Evolutionary conservation across 495 filamentous ascomycete genomes (phyloP).

Genomic region (Xylaria castorea): DNA sequence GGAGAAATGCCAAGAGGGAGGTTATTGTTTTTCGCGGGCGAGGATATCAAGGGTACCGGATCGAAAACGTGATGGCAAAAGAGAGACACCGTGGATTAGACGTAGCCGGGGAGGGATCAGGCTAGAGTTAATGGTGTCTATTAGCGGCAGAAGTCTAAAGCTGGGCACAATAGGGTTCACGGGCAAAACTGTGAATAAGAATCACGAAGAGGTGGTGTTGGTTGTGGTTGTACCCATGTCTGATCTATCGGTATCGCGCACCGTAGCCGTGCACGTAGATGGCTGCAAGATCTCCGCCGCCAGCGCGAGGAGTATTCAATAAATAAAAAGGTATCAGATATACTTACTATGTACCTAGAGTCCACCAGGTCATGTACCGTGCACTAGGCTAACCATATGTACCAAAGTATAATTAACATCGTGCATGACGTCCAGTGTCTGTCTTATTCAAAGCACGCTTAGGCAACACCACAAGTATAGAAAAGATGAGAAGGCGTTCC

Average conservation of each 20-base stretch:
- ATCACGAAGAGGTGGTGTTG: slow-evolving; percentile 9
- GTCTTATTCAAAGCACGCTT: neutral
- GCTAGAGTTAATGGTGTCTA: slow-evolving; percentile 5
- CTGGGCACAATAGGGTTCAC: slow-evolving; percentile 17
- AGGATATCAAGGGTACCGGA: neutral
- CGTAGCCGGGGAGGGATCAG: slow-evolving; percentile 13
- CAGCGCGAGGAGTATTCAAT: neutral
- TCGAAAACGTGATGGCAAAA: slow-evolving; percentile 4
- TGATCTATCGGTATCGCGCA: neutral
- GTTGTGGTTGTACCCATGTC: neutral
- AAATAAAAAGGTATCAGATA: neutral
- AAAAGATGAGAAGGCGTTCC: neutral
- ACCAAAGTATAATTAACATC: neutral
- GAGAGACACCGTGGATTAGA: neutral
- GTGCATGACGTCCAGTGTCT: neutral
- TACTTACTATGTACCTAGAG: neutral
- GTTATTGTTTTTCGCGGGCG: slow-evolving; percentile 9
- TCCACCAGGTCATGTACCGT: neutral
- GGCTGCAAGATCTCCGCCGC: neutral
- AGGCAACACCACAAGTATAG: neutral
- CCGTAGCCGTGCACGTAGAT: neutral
- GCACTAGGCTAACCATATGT: neutral
- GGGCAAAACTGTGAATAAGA: slow-evolving; percentile 15
- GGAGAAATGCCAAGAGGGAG: slow-evolving; percentile 16
- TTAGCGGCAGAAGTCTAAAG: neutral